Base-by-base conservation (phyloP, 768 basidiomycete species). In the Collybia sp. region DNA sequence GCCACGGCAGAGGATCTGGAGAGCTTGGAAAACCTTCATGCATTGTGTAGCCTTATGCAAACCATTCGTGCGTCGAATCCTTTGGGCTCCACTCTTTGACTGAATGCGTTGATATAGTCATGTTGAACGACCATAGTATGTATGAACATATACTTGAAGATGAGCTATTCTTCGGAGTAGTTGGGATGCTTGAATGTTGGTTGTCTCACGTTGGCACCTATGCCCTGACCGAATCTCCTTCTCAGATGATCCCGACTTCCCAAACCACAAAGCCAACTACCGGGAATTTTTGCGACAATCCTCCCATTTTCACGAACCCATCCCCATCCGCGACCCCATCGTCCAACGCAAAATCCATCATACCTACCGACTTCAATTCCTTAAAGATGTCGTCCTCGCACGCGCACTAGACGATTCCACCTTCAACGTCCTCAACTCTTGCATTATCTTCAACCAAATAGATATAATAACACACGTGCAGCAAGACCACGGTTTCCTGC, bases 361-460 rank as follows among this genome's bases (percentile, higher is more conserved):
- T 60, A 97, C 93, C 2, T 97, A 97, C 63, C 90, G 96, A 15
- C 77, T 99, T 6, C 92, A 93, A 59, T 98, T 93, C 67, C 85
- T 99, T 58, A 98, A 97, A 64, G 96, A 99, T 62, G 95, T 99
- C 48, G 92, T 99, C 35, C 87, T 99, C 41, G 92, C 93, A 0
- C 85, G 96, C 13, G 85, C 86, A 1, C 79, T 97, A 41, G 96
- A 99, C 57, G 96, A 99, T 64, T 87, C 90, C 2, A 97, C 94
- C 0, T 95, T 97, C 76, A 93, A 92, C 58, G 91, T 96, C 56
- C 80, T 98, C 59, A 97, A 93, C 66, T 93, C 92, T 1, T 90
- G 90, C 67, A 93, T 99, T 63, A 92, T 97, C 60, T 98, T 94
- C 78, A 96, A 98, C 68, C 95, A 99, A 63, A 93, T 95, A 57